Evolutionary conservation across 2,329 filamentous ascomycete species (phyloP).

Genomic region (Phyllosticta citriasiana): DNA sequence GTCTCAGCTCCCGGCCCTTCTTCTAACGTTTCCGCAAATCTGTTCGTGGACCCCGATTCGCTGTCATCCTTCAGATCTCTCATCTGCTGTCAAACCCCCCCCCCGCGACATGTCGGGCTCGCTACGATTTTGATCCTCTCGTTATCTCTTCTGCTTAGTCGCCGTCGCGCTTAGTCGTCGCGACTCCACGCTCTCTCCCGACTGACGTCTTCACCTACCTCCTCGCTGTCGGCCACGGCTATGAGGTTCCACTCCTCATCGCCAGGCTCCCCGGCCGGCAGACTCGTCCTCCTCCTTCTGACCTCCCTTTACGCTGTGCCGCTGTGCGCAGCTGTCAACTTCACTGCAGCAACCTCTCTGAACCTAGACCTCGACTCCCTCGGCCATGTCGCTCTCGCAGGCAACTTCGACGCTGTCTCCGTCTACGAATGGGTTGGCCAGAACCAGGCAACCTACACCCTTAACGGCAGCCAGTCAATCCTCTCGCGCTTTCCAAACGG

Average conservation of each 20-base stretch:
- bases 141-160: not conserved
- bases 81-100: not conserved
- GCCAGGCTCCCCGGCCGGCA: conserved; percentile 28
- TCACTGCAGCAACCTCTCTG: conserved; percentile 53
- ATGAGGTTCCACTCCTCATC: conserved; percentile 30
- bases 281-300: conserved; percentile 25
- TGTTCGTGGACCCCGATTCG: conserved; percentile 11
- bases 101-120: conserved; percentile 7
- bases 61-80: conserved; percentile 6
- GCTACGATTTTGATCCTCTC: conserved; percentile 12
- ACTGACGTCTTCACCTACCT: not conserved
- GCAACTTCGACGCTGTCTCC: conserved; percentile 86
- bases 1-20: not conserved
- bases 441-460: conserved; percentile 53
- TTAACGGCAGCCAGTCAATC: conserved; percentile 73
- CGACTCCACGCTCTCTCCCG: conserved; percentile 12
- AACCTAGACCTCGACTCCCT: conserved; percentile 70
- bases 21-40: conserved; percentile 11
- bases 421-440: conserved; percentile 81
- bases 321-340: conserved; percentile 32
- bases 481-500: conserved; percentile 79
- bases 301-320: conserved; percentile 15
- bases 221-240: conserved; percentile 17
- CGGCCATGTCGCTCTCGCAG: conserved; percentile 74
- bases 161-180: conserved; percentile 16